Evolutionary conservation across 768 basidiomycete genomes (phyloP).

Genomic region (Mycena venus): DNA sequence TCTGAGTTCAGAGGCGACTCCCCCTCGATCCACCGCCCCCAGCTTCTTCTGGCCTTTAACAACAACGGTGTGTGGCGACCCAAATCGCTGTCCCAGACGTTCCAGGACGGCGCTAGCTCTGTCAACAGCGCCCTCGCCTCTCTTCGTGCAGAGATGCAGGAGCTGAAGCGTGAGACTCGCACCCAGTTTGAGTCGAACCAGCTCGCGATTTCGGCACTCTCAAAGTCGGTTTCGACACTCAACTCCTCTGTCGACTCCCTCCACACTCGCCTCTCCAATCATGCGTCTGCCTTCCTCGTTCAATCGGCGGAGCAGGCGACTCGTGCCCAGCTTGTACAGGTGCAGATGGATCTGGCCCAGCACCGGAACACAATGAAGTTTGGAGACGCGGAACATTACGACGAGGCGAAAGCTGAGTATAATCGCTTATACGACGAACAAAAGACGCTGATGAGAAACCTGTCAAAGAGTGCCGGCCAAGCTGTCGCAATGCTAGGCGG

Average conservation of each 20-base stretch:
- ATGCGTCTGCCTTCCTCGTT: not conserved
- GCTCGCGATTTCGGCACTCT: not conserved
- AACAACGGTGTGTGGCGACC: not conserved
- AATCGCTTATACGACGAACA: not conserved
- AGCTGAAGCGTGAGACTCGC: not conserved
- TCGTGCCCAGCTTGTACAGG: not conserved
- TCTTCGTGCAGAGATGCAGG: not conserved
- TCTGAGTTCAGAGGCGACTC: not conserved
- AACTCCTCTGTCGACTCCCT: not conserved
- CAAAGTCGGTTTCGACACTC: not conserved
- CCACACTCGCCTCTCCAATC: not conserved
- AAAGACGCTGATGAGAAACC: not conserved
- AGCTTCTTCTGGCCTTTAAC: not conserved
- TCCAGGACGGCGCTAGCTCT: not conserved
- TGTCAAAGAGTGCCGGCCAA: not conserved
- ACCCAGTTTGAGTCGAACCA: not conserved
- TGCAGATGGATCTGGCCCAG: not conserved
- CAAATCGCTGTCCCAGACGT: not conserved
- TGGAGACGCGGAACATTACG: not conserved
- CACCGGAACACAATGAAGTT: not conserved
- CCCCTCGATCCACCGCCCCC: not conserved
- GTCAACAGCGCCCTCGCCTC: not conserved
- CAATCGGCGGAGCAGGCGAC: not conserved
- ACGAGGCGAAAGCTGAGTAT: constrained; percentile 2
- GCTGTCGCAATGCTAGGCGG: not conserved